phyloP scores from a whole-genome alignment of 345 rosid genomes.

The Raphanus raphanistrum region DNA sequence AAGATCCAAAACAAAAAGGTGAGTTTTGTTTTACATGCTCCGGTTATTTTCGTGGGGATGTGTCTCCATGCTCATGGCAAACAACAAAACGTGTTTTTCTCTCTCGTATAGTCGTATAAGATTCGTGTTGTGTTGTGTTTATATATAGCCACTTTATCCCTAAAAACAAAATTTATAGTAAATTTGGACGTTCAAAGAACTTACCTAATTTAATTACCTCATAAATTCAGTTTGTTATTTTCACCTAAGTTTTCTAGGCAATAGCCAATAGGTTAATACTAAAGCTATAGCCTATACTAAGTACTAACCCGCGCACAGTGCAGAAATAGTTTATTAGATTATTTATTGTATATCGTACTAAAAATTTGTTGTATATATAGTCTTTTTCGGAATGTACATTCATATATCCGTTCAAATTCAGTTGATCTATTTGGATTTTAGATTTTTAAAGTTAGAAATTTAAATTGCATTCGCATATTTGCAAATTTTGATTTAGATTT shows the following conservation, averaged over 20 bases:
- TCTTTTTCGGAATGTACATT: too few species aligned
- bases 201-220: constrained; percentile 23
- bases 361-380: too few species aligned
- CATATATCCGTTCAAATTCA: too few species aligned
- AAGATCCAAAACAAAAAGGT: constrained; percentile 20
- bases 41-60: constrained; percentile 3
- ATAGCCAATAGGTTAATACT: not conserved
- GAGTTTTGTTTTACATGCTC: constrained; percentile 37
- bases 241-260: not conserved
- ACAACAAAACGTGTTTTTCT: constrained; percentile 28
- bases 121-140: constrained; percentile 23
- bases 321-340: too few species aligned
- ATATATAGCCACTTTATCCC: constrained; percentile 17
- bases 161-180: not conserved
- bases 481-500: too few species aligned
- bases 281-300: not conserved
- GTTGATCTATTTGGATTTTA: too few species aligned
- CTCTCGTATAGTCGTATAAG: not conserved
- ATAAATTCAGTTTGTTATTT: not conserved
- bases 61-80: constrained; percentile 3
- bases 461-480: too few species aligned
- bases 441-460: too few species aligned
- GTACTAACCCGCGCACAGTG: too few species aligned
- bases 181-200: constrained; percentile 9
- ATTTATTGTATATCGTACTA: too few species aligned